phyloP scores from a whole-genome alignment of 1,139 yeast genomes.

The Pichia sp. region DNA sequence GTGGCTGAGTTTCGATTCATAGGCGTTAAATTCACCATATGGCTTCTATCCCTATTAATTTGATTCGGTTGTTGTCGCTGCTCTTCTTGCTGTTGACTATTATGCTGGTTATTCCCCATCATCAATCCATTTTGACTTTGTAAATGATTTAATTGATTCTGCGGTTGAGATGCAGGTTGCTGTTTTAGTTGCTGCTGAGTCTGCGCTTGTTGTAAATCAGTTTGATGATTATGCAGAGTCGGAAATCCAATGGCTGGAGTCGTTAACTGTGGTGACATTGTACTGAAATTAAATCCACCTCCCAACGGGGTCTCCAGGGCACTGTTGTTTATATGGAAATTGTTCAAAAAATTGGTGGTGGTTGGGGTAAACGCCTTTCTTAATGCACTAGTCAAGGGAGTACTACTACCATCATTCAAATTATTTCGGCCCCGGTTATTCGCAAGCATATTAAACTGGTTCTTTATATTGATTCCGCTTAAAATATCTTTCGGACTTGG shows the following conservation, averaged over 20 bases:
- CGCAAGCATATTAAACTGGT: background rate
- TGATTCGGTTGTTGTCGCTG: too few relatives aligned
- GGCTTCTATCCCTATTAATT: too few relatives aligned
- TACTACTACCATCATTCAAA: constrained; percentile 1
- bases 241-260: constrained; percentile 13
- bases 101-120: too few relatives aligned
- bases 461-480: background rate
- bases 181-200: background rate
- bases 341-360: constrained; percentile 5
- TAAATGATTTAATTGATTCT: too few relatives aligned
- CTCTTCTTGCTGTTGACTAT: too few relatives aligned
- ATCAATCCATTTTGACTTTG: too few relatives aligned
- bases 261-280: constrained; percentile 23
- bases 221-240: background rate
- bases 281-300: constrained; percentile 18
- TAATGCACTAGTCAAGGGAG: constrained; percentile 5
- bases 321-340: constrained; percentile 1
- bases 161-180: background rate
- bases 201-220: background rate
- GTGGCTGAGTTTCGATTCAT: background rate
- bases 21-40: background rate
- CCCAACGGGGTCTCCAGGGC: constrained; percentile 15
- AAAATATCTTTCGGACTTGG: constrained; percentile 8
- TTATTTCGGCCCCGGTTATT: background rate
- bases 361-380: constrained; percentile 7